Conservation (phyloP, 1,284 basidiomycete genomes). For the Irpex rosettiformis region DNA sequence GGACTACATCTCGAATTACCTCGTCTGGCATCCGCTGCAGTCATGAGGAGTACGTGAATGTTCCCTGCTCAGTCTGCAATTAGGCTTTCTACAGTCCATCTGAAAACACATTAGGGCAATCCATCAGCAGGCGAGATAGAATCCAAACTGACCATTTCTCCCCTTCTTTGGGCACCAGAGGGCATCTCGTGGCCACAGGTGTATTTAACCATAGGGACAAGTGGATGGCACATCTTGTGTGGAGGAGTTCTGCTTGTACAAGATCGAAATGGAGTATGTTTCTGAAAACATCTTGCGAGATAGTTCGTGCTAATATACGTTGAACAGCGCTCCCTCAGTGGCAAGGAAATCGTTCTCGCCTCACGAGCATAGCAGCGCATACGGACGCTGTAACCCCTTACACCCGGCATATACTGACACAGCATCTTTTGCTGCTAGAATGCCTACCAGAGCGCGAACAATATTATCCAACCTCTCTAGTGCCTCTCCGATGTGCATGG, state of each 20-base stretch:
- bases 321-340: not conserved
- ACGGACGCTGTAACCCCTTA: not conserved
- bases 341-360: not conserved
- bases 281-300: not conserved
- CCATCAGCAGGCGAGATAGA: not conserved
- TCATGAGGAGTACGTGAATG: constrained; percentile 17
- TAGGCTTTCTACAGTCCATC: constrained; percentile 17
- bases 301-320: not conserved
- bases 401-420: not conserved
- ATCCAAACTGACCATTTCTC: not conserved
- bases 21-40: constrained; percentile 15
- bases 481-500: not conserved
- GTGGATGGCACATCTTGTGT: not conserved
- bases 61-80: constrained; percentile 18
- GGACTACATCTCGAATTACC: constrained; percentile 4
- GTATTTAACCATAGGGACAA: not conserved
- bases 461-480: not conserved
- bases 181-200: not conserved
- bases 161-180: not conserved
- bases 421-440: not conserved
- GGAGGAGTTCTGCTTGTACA: not conserved
- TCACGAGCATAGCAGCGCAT: not conserved
- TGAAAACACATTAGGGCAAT: constrained; percentile 1
- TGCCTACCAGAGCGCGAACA: not conserved
- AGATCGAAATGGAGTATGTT: not conserved